These are phyloP conservation scores for Phytophthora multivora DNA, from an alignment of 352 stramenopile genomes.

Conservation along the genomic window DNA sequence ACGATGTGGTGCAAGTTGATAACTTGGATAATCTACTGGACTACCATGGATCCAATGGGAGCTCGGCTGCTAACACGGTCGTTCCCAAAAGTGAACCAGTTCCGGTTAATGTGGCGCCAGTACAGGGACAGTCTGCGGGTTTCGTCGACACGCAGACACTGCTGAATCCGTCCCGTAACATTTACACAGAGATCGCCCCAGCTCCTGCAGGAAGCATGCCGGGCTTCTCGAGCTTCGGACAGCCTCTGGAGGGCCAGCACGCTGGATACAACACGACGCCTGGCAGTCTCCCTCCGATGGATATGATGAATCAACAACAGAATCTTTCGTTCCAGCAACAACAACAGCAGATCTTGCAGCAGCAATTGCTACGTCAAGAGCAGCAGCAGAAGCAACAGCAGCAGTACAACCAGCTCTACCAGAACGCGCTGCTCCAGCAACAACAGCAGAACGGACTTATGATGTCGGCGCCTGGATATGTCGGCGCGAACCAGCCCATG, in stretches of 20 bases:
- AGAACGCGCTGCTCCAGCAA: slow-evolving; percentile 52
- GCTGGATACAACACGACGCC: slow-evolving; percentile 35
- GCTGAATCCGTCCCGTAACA: slow-evolving; percentile 58
- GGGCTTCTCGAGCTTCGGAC: slow-evolving; percentile 40
- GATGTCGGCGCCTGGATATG: slow-evolving; percentile 38
- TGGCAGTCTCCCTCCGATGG: slow-evolving; percentile 25
- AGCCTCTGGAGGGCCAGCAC: slow-evolving; percentile 29
- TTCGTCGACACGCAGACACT: slow-evolving; percentile 77
- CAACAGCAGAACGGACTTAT: slow-evolving; percentile 53
- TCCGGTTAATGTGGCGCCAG: background rate
- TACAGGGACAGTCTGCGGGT: slow-evolving; percentile 23
- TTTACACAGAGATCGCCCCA: slow-evolving; percentile 54
- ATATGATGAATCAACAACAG: slow-evolving; percentile 44
- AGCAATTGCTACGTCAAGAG: slow-evolving; percentile 64
- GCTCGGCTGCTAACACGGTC: slow-evolving; percentile 5
- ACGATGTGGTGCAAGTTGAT: slow-evolving; percentile 84
- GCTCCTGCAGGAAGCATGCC: slow-evolving; percentile 1
- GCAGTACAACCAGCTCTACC: slow-evolving; percentile 65
- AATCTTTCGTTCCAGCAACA: slow-evolving; percentile 51
- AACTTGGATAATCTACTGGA: slow-evolving; percentile 88
- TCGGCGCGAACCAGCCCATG: slow-evolving; percentile 36
- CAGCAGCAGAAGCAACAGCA: slow-evolving; percentile 60
- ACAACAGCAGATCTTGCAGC: slow-evolving; percentile 52
- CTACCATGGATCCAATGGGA: slow-evolving; percentile 55
- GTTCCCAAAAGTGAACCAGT: slow-evolving; percentile 10